Conservation (phyloP, 139 green algal genomes). For the Trebouxia sp. region DNA sequence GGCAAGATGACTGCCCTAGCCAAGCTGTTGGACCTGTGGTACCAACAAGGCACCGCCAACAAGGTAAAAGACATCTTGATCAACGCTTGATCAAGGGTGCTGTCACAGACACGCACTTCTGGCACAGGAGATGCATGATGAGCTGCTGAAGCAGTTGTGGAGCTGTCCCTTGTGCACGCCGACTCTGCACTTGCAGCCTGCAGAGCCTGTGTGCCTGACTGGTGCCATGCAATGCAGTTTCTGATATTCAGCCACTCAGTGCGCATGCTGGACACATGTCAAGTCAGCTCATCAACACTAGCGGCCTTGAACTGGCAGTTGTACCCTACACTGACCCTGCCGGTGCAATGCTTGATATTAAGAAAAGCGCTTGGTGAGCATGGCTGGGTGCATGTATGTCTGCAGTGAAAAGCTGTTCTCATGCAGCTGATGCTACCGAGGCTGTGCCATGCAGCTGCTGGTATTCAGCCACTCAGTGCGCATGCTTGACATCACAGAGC, state of each 20-base stretch:
- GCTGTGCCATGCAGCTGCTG: conserved; percentile 72
- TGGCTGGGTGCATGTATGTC: conserved; percentile 41
- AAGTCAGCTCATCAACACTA: no score
- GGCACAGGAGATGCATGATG: no score
- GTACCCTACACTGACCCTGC: no score
- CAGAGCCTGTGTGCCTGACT: no score
- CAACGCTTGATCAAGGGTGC: neutral
- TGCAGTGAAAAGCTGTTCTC: no score
- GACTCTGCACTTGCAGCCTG: no score
- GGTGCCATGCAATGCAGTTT: no score
- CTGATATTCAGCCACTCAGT: conserved; percentile 70
- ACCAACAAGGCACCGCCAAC: conserved; percentile 39
- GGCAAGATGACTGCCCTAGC: conserved; percentile 67
- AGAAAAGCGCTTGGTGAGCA: conserved; percentile 48
- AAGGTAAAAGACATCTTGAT: neutral
- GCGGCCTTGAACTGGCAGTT: no score
- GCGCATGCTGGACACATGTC: conserved; percentile 51
- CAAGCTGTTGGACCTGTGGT: conserved; percentile 49
- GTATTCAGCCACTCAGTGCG: conserved; percentile 64
- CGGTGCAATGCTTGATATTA: conserved; percentile 63
- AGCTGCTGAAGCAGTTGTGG: no score
- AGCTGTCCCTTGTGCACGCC: no score
- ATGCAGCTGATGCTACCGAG: no score
- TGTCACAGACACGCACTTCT: no score
- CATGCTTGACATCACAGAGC: conserved; percentile 66